phyloP scores from a whole-genome alignment of 805 yeast species.

The Wickerhamiella vanderwaltii region DNA sequence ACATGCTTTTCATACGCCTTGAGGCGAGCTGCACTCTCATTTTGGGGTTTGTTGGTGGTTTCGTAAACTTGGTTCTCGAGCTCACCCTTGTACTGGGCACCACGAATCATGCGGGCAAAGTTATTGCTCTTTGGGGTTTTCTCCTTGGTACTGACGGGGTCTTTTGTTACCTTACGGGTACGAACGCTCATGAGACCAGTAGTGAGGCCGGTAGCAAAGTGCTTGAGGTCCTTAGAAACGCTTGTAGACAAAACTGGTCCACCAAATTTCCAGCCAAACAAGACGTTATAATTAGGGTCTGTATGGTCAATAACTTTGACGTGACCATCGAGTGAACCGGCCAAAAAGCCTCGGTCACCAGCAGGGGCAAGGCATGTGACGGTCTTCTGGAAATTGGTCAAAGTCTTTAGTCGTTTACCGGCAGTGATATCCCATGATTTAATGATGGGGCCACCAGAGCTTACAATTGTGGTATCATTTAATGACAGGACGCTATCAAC shows the following conservation, averaged over 20 bases:
- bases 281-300: conserved; percentile 60
- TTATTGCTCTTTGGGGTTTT: conserved; percentile 37
- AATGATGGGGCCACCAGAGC: conserved; percentile 72
- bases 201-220: conserved; percentile 82
- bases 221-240: conserved; percentile 76
- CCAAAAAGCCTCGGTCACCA: conserved; percentile 67
- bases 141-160: conserved; percentile 25
- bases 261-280: conserved; percentile 95
- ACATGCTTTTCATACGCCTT: conserved; percentile 73
- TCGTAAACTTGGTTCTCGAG: conserved; percentile 56
- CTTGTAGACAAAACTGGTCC: conserved; percentile 86
- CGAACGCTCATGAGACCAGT: conserved; percentile 82
- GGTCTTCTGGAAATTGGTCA: conserved; percentile 84
- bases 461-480: conserved; percentile 62
- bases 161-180: conserved; percentile 63
- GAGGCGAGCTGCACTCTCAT: conserved; percentile 33
- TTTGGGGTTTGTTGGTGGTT: conserved; percentile 33
- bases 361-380: conserved; percentile 74
- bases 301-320: conserved; percentile 83
- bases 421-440: conserved; percentile 88
- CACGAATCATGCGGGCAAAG: conserved; percentile 74
- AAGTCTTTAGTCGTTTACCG: conserved; percentile 53
- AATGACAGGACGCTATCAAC: conserved; percentile 75
- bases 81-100: conserved; percentile 83
- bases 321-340: conserved; percentile 95